Evolutionary conservation across 768 basidiomycete genomes (phyloP).

Genomic region (Calocybe indica): DNA sequence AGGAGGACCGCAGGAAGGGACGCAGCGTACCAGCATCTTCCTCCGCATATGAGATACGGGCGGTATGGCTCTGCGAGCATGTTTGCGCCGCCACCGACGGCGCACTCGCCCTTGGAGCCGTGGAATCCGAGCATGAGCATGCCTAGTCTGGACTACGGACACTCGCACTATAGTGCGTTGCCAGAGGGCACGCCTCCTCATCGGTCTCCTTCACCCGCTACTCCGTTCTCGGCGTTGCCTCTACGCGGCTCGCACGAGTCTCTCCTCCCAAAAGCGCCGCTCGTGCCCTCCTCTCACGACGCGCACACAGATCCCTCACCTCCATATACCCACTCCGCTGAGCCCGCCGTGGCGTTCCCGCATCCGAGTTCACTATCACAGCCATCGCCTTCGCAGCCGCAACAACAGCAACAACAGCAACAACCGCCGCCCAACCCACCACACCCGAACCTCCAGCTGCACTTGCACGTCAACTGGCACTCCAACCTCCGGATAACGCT

Average conservation of each 20-base stretch:
- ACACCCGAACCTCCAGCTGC: slow-evolving; percentile 77
- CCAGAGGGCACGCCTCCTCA: slow-evolving; percentile 22
- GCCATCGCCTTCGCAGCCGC: slow-evolving; percentile 3
- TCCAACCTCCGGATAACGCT: slow-evolving; percentile 87
- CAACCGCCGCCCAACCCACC: slow-evolving; percentile 7
- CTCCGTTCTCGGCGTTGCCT: slow-evolving; percentile 21
- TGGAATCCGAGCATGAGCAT: slow-evolving; percentile 35
- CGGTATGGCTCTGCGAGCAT: slow-evolving; percentile 51
- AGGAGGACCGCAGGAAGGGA: slow-evolving; percentile 53
- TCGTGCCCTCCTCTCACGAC: slow-evolving; percentile 4
- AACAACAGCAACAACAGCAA: slow-evolving; percentile 8
- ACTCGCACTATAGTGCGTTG: slow-evolving; percentile 17
- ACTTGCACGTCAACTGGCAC: slow-evolving; percentile 80
- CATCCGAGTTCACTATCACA: background rate
- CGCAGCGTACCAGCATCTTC: slow-evolving; percentile 63
- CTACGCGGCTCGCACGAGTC: background rate
- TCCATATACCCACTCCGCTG: slow-evolving; percentile 8
- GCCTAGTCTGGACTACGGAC: slow-evolving; percentile 28
- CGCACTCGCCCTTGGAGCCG: slow-evolving; percentile 37
- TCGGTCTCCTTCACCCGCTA: slow-evolving; percentile 27
- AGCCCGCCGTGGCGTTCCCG: slow-evolving; percentile 3
- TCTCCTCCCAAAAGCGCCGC: too few relatives aligned
- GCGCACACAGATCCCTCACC: background rate
- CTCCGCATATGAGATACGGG: slow-evolving; percentile 67
- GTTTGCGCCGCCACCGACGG: slow-evolving; percentile 47